Evolutionary conservation across 257 asterid genomes (phyloP), one percentile per base, ranked within the genome.

Genomic region (Solanum microdontum): DNA sequence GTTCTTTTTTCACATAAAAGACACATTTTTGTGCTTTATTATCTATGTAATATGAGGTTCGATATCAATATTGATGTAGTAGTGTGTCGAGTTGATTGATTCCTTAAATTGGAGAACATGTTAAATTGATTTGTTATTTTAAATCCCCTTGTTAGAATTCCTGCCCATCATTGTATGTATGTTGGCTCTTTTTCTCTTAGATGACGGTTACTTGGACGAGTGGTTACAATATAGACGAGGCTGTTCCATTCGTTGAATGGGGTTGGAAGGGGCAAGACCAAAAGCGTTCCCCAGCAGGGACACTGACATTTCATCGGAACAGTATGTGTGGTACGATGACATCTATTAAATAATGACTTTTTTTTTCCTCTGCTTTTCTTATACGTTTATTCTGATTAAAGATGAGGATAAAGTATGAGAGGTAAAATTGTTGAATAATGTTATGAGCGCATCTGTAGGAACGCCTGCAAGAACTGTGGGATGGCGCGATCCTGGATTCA

Each of bases 401-500:
- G 66, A 8, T 43, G 37, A 79, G 4, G 15, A 79, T 43, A 43
- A 3, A 79, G 36, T 79, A 79, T 24, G 23, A 48, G 60, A 51
- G 1, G 8, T 15, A 15, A 51, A 40, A 8, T 40, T 45, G 14
- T 43, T 43, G 36, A 14, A 45, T 45, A 26, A 80, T 80, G 60
- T 9, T 15, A 80, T 15, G 40, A 80, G 9, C 0, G 6, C 2
- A 2, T 30, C 48, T 86, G 75, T 39, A 96, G 98, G 99, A 84
- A 66, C 98, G 30, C 99, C 98, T 40, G 99, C 99, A 15, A 90
- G 98, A 62, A 93, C 97, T 23, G 97, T 96, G 32, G 98, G 99
- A 30, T 96, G 99, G 98, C 98, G 98, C 30, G 94, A 96, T 89
- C 99, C 99, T 86, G 99, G 99, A 82, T 96, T 92, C 91, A 93